Conservation (phyloP, 2,329 filamentous ascomycete species). For the Fusarium musae region DNA sequence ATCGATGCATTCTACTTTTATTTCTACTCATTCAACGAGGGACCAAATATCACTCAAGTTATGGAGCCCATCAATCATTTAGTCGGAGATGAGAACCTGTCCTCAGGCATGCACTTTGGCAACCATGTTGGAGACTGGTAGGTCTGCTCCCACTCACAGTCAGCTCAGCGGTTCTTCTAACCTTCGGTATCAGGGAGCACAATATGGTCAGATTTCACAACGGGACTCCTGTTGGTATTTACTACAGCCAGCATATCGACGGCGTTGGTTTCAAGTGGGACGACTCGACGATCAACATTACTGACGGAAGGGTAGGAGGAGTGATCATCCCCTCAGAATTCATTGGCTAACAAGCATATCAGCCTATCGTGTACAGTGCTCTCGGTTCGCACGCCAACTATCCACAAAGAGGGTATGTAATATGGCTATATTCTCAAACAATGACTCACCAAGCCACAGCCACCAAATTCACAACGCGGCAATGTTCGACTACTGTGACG, state of each 20-base stretch:
- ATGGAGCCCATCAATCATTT: conserved; percentile 44
- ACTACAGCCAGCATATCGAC: conserved; percentile 45
- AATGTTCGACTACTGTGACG: conserved; percentile 50
- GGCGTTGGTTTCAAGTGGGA: conserved; percentile 45
- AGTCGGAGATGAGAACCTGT: conserved; percentile 15
- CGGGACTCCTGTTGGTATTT: conserved; percentile 44
- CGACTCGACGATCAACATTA: conserved; percentile 38
- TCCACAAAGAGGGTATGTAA: conserved; percentile 41
- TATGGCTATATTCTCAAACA: not conserved
- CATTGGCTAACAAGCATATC: not conserved
- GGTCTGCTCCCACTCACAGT: not conserved
- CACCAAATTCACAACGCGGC: conserved; percentile 48
- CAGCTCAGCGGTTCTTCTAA: conserved; percentile 2
- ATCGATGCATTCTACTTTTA: conserved; percentile 51
- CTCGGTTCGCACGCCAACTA: conserved; percentile 52
- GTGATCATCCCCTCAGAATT: too few species aligned
- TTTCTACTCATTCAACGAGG: conserved; percentile 50
- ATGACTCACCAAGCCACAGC: conserved; percentile 29
- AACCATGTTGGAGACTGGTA: conserved; percentile 47
- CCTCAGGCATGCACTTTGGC: conserved; percentile 44
- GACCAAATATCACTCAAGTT: conserved; percentile 48
- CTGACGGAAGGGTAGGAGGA: conserved; percentile 44
- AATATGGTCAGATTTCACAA: conserved; percentile 44
- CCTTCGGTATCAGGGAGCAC: conserved; percentile 26
- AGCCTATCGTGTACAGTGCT: conserved; percentile 51